phyloP scores from a whole-genome alignment of 805 yeast genomes.

The Kazachstania martiniae region DNA sequence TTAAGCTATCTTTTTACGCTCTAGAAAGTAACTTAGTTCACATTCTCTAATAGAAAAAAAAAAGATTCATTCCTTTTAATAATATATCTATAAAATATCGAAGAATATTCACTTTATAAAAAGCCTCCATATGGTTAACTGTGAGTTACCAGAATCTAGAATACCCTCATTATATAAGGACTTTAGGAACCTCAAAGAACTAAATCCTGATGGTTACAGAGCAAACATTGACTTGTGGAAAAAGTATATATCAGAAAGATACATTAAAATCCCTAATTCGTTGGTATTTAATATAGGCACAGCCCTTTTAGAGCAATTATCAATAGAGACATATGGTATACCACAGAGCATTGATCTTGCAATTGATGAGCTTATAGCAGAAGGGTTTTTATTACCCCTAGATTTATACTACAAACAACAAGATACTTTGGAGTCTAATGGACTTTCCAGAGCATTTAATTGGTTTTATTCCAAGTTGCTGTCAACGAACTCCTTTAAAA shows the following conservation, averaged over 20 bases:
- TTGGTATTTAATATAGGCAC: conserved; percentile 23
- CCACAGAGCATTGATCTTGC: conserved; percentile 30
- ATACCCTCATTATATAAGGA: conserved; percentile 31
- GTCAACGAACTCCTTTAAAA: conserved; percentile 3
- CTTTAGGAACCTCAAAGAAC: conserved; percentile 27
- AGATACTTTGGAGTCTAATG: not conserved
- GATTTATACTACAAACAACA: not conserved
- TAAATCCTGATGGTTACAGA: conserved; percentile 32
- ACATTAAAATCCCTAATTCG: conserved; percentile 4
- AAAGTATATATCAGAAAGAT: conserved; percentile 13
- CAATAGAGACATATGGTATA: conserved; percentile 22
- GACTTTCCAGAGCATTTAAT: conserved; percentile 2
- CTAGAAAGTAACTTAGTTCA: too few species aligned
- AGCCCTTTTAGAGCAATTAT: conserved; percentile 18
- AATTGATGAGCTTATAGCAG: conserved; percentile 24
- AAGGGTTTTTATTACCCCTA: conserved; percentile 22
- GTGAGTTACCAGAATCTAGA: conserved; percentile 26
- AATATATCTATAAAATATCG: too few species aligned
- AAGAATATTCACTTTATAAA: not conserved
- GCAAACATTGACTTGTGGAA: conserved; percentile 33
- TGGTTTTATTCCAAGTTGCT: conserved; percentile 10
- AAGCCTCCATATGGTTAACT: not conserved
- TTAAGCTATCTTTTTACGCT: too few species aligned
- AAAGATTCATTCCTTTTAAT: too few species aligned
- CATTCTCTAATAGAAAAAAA: too few species aligned